Evolutionary conservation across 352 stramenopile genomes (phyloP), one percentile per base, ranked within the genome.

Genomic region (Pythium oligandrum): DNA sequence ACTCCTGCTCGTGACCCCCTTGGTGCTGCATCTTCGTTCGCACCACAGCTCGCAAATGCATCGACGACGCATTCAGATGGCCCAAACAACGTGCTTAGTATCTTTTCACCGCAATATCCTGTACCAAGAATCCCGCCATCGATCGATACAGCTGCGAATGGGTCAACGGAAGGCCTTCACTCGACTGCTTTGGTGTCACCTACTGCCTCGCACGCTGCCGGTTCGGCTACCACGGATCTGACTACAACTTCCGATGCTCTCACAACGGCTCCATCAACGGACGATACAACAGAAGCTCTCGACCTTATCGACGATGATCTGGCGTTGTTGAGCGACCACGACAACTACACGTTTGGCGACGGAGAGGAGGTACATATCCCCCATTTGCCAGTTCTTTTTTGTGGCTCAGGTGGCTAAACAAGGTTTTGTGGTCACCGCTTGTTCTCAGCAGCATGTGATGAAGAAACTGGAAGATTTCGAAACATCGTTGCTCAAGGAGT

Each of bases 401-500:
- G 4, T 53, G 34, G 44, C 7, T 33, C 17, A 1, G 53, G 26
- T 51, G 40, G 45, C 40, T 58, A 26, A 26, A 26, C 17, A 49
- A 49, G 48, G 38, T 33, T 48, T 38, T 50, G 8, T 11, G 17
- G 10, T 34, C 36, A 50, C 4, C 34, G 40, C 52, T n/a, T 63
- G 57, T 61, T 54, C 54, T 59, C 73, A 87, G 75, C 74, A 94
- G 69, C 64, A 86, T 59, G 84, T 94, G 46, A 92, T 94, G 81
- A 86, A 86, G 65, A 90, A 88, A 55, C 67, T 94, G 40, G 84
- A 94, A 45, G 84, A 94, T 63, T 91, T 94, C 60, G 84, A 94
- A 54, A 78, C 82, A 44, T 92, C 82, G n/a, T 56, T 94, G 42
- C 64, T 94, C 34, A 78, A 94, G 45, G 84, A 94, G 54, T 94